These are phyloP conservation scores for Blastomyces emzantsi DNA, from an alignment of 2,329 filamentous ascomycete species.

Conservation along the genomic window DNA sequence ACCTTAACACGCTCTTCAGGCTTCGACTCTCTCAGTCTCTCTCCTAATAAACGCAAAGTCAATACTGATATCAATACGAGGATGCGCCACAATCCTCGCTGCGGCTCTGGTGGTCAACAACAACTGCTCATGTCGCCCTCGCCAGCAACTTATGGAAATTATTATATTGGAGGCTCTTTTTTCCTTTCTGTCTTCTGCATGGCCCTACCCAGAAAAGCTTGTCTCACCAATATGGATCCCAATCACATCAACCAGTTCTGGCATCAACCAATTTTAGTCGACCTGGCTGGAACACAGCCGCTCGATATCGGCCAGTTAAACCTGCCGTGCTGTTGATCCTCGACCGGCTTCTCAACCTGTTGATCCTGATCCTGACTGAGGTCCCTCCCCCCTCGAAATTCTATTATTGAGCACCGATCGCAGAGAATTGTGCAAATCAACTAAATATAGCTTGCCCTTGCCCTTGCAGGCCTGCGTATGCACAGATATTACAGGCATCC, in stretches of 20 bases:
- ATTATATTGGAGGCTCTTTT: not conserved
- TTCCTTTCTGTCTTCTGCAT: not conserved
- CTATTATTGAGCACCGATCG: not conserved
- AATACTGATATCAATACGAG: not conserved
- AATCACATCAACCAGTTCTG: not conserved
- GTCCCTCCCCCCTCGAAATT: not conserved
- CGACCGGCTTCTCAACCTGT: not conserved
- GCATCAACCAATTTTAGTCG: not conserved
- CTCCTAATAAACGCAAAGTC: no score
- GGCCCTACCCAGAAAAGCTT: not conserved
- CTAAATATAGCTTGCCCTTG: not conserved
- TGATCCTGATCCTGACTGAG: no score
- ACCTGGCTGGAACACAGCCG: not conserved
- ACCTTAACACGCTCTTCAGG: not conserved
- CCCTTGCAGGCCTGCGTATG: not conserved
- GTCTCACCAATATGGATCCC: slow-evolving; percentile 5
- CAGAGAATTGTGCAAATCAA: not conserved
- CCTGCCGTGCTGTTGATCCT: not conserved
- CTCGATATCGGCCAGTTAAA: not conserved
- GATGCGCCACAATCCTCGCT: not conserved
- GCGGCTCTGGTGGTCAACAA: not conserved
- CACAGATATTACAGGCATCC: not conserved
- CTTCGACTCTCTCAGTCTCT: not conserved
- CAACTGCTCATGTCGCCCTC: not conserved
- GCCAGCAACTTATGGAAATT: not conserved